Evolutionary conservation across 2,329 filamentous ascomycete genomes (phyloP), one percentile per base, ranked within the genome.

Genomic region (Passalora sequoiae): DNA sequence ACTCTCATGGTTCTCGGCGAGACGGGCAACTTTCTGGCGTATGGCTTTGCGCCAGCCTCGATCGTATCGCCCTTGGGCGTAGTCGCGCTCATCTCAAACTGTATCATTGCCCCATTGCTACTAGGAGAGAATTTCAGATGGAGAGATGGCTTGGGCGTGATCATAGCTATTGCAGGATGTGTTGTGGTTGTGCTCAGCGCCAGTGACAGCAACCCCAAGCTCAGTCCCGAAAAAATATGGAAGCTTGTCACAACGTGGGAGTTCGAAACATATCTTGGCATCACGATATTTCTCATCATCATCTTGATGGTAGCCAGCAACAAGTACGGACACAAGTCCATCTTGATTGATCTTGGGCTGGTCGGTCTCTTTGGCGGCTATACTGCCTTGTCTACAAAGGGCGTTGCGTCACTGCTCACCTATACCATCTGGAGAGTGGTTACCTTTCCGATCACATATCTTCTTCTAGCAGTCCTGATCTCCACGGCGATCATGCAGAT

Each of bases 281-380:
- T 95, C 38, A 94, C 88, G 0, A 70, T 81, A 19, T 71, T 69
- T 1, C 69, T 95, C 46, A 97, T 97, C 49, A 64, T 80, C 15
- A 67, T 78, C 6, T 72, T 98, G 44, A 87, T 94, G 77, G 86
- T 84, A 74, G 77, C 82, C 21, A 97, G 91, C 64, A 80, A 81
- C 43, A 81, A 73, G 49, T 95, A 91, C 64, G 92, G 92, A n/a
- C 77, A 83, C 44, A 83, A 80, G 56, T 89, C 83, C 1, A 94
- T 97, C 42, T 69, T 97, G 51, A 89, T 98, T 52, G 92, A 98
- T 63, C 72, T 98, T 27, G 89, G 91, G 7, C 78, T 98, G 27
- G 92, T 98, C 30, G 92, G 86, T 3, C 71, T 98, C 4, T 97
- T 95, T 68, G 92, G 91, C 86, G 92, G 89, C 47, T 98, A 96